A percentile compares a stretch with the other conserved stretches of the same genome.
These are phyloP conservation scores for Coemansia nantahalensis DNA, from an alignment of 192 early-diverging fungal genomes.

Conservation along the genomic window DNA sequence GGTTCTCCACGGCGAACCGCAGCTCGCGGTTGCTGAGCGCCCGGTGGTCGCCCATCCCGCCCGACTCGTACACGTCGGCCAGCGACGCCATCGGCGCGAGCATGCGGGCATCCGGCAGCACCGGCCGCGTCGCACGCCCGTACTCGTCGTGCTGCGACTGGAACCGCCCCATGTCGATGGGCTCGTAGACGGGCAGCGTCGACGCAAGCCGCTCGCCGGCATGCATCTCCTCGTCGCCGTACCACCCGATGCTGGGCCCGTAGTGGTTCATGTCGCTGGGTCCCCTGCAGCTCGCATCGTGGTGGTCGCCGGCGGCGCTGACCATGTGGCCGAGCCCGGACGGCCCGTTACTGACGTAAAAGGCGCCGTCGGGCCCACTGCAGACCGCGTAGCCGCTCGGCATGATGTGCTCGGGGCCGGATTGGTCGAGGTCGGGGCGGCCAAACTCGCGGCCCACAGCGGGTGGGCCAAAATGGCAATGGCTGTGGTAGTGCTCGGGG, in stretches of 20 bases:
- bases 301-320: too few species aligned
- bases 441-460: background rate
- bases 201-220: constrained; percentile 16
- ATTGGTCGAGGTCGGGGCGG: too few species aligned
- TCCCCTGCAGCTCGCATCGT: background rate
- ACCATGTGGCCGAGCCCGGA: too few species aligned
- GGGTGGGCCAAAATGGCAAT: constrained; percentile 4
- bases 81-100: constrained; percentile 51
- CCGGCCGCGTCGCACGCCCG: constrained; percentile 25
- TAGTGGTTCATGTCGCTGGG: background rate
- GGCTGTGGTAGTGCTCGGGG: constrained; percentile 7
- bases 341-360: too few species aligned
- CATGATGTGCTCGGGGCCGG: too few species aligned
- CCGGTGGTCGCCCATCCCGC: constrained; percentile 1
- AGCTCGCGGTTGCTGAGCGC: constrained; percentile 45
- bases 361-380: background rate
- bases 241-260: constrained; percentile 3
- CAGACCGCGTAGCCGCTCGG: background rate
- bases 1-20: constrained; percentile 45
- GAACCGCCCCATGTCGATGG: constrained; percentile 36
- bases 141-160: background rate
- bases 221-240: constrained; percentile 1
- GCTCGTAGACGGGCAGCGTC: constrained; percentile 38
- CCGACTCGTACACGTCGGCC: constrained; percentile 19
- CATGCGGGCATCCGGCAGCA: constrained; percentile 32